phyloP scores from a whole-genome alignment of 2,329 filamentous ascomycete genomes.

The Cyphellophora europaea region DNA sequence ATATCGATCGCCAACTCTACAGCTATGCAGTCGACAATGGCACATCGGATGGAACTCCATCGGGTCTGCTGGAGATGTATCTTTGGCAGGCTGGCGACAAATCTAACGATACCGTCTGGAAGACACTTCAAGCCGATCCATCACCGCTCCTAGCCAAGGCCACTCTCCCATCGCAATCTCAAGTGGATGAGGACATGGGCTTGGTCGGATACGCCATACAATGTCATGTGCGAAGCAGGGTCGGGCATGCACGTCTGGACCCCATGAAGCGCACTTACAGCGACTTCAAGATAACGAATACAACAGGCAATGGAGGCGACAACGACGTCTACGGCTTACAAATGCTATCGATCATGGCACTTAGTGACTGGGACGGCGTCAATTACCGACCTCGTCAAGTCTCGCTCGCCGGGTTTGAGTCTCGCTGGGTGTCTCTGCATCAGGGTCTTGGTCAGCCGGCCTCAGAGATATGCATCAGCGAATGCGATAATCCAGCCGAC shows the following conservation, averaged over 20 bases:
- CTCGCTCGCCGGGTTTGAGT: no score
- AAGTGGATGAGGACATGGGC: neutral
- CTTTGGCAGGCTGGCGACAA: neutral
- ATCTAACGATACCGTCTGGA: neutral
- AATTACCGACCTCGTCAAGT: no score
- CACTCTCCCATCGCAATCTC: no score
- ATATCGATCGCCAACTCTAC: no score
- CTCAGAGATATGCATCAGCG: no score
- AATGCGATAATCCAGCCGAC: no score
- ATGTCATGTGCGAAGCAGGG: neutral
- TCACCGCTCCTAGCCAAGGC: neutral
- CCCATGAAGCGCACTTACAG: neutral
- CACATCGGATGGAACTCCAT: no score
- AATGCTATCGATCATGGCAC: neutral
- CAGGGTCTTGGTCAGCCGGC: no score
- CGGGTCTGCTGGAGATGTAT: no score
- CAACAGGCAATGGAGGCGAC: neutral
- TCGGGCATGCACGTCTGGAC: neutral
- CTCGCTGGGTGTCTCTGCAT: no score
- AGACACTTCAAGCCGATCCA: neutral
- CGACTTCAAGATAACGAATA: neutral
- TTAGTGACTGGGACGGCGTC: neutral
- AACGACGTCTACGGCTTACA: neutral
- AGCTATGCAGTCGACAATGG: no score
- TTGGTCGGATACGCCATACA: neutral